phyloP scores from a whole-genome alignment of 495 filamentous ascomycete species.

The Aspergillus cavernicola region DNA sequence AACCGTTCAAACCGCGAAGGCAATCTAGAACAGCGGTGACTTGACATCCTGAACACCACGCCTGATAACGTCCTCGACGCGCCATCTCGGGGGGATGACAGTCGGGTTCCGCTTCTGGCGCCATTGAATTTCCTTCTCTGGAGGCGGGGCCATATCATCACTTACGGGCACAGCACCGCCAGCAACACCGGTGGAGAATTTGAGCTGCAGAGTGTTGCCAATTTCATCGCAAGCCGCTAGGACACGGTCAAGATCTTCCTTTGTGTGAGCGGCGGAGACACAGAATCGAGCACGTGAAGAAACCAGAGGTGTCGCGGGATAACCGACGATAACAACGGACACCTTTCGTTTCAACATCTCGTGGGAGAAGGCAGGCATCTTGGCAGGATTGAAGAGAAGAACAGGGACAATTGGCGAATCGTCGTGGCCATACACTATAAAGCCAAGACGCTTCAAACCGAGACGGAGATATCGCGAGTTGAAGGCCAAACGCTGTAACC shows the following conservation, averaged over 20 bases:
- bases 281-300: constrained; percentile 94
- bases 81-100: constrained; percentile 71
- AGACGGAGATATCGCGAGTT: constrained; percentile 97
- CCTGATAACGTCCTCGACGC: constrained; percentile 72
- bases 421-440: constrained; percentile 95
- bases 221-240: constrained; percentile 89
- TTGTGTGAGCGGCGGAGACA: constrained; percentile 92
- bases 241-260: constrained; percentile 92
- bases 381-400: constrained; percentile 91
- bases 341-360: constrained; percentile 98
- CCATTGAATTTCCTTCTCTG: constrained; percentile 67
- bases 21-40: constrained; percentile 49
- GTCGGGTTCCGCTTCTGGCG: constrained; percentile 42
- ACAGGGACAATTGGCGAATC: constrained; percentile 96
- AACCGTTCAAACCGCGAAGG: not conserved
- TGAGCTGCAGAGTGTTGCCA: constrained; percentile 86
- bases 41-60: constrained; percentile 78
- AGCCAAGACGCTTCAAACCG: constrained; percentile 92
- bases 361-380: constrained; percentile 96
- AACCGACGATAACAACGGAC: constrained; percentile 96
- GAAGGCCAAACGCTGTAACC: constrained; percentile 93
- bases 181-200: constrained; percentile 91
- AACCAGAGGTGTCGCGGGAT: constrained; percentile 94
- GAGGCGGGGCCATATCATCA: constrained; percentile 63
- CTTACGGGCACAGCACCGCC: constrained; percentile 74